Evolutionary conservation across 2,329 filamentous ascomycete species (phyloP), one percentile per base, ranked within the genome.

Genomic region (Annulohypoxylon truncatum): DNA sequence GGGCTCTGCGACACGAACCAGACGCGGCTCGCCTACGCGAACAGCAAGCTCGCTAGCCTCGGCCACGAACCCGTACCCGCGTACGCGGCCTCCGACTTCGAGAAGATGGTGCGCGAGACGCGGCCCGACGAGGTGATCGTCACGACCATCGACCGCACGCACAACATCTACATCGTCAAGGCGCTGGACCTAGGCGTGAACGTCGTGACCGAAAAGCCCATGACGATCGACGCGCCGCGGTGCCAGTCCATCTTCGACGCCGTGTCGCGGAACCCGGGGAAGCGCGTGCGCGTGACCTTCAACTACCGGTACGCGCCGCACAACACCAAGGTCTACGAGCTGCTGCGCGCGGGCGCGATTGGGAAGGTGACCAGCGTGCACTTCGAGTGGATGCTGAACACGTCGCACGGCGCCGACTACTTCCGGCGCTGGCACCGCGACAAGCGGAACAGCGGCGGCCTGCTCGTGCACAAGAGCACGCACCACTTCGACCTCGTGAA

Each of bases 301-400:
- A 89, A 90, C 77, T 89, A 89, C 77, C 84, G 87, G 20, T 89
- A 89, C 71, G 87, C 87, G 38, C 87, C 87, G n/a, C 87, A 89
- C 76, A 88, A 89, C 75, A 89, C 86, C 12, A 87, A 85, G 65
- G 80, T 89, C 1, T 84, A 81, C 64, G 83, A 87, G 73, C 69
- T 89, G 0, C 69, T 89, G 3, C 80, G 77, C 2, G 81, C 83
- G 0, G 85, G 85, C 0, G 84, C 83, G 0, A 87, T 90, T 61
- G 87, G 87, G 0, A 79, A 77, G 8, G 84, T 89, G 2, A 84
- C 83, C 2, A 85, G 82, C 6, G 83, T 89, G 20, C 87, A 89
- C 72, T 88, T 89, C 60, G 87, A 89, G 75, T 89, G 87, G 87
- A 82, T 88, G 78, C 82, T 89, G 48, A 86, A 89, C 74, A 88